Evolutionary conservation across 75 land plant genomes (phyloP), one percentile per base, ranked within the genome.

Genomic region (Cunninghamia lanceolata): DNA sequence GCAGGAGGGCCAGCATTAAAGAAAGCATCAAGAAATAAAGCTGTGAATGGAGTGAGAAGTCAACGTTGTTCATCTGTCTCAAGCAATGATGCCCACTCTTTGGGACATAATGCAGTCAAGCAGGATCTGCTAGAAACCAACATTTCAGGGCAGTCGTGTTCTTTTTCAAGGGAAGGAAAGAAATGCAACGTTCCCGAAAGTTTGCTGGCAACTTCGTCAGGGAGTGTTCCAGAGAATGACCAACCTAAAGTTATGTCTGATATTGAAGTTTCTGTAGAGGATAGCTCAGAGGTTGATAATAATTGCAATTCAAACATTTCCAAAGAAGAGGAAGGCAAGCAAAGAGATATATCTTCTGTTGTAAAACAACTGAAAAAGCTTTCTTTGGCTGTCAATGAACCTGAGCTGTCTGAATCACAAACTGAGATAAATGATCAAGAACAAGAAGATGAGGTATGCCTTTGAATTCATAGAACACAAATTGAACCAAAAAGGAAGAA

Each of bases 391-490:
- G 79, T 35, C 9, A 83, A 89, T 32, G 91, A 89, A 89, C 85
- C 84, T 7, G 88, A 88, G 39, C 86, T 96, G 76, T 86, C 93
- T 15, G 90, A 88, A 25, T 91, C 90, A 42, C 87, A 91, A 83
- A 71, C 90, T 39, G 85, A 89, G 17, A 50, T 88, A 82, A 96
- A 96, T 86, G 86, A 87, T 38, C 94, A 93, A 87, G 66, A 86
- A 84, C 98, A 95, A 86, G 92, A 91, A 66, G 98, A 96, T 78
- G 98, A 96, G 96, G 96, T 94, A 90, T 36, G 9, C 74, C 9
- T 59, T 63, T 45, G 38, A 28, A 40, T 39, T 43, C 14, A 9
- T 77, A 30, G 28, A 30, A 28, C 4, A 78, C 17, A 78, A n/a
- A n/a, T 35, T 28, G 47, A 40, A 76, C 2, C 25, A 21, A 42